phyloP scores from a whole-genome alignment of 1,284 basidiomycete species.

The Wallemia hederae region DNA sequence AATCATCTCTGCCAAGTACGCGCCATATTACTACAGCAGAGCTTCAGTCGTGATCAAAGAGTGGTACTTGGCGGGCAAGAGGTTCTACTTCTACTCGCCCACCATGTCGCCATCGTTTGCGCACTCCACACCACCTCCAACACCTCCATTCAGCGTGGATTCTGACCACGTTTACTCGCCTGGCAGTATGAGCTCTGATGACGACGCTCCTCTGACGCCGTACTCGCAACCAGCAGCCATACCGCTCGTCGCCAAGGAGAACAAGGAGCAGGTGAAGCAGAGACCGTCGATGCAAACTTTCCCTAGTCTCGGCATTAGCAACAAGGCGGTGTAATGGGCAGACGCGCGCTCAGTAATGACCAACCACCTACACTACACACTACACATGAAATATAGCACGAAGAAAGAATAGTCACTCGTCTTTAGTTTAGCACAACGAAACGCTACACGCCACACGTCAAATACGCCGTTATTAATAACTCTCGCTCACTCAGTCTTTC shows the following conservation, averaged over 20 bases:
- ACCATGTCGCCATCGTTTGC: constrained; percentile 5
- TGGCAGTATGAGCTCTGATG: background rate
- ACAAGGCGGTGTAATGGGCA: background rate
- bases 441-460: no score
- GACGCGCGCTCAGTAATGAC: no score
- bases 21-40: constrained; percentile 74
- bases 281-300: background rate
- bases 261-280: background rate
- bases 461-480: background rate
- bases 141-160: background rate
- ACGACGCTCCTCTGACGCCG: background rate
- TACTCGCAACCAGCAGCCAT: background rate
- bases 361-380: no score
- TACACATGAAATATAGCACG: no score
- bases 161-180: background rate
- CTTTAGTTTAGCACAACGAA: no score
- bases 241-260: background rate
- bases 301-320: background rate
- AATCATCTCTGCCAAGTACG: constrained; percentile 89
- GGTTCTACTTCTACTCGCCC: constrained; percentile 15
- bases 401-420: no score
- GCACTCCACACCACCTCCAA: constrained; percentile 2
- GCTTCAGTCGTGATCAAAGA: constrained; percentile 74
- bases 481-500: background rate
- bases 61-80: constrained; percentile 35